Evolutionary conservation across 2,329 filamentous ascomycete species (phyloP).

Genomic region (Periglandula ipomoeae): DNA sequence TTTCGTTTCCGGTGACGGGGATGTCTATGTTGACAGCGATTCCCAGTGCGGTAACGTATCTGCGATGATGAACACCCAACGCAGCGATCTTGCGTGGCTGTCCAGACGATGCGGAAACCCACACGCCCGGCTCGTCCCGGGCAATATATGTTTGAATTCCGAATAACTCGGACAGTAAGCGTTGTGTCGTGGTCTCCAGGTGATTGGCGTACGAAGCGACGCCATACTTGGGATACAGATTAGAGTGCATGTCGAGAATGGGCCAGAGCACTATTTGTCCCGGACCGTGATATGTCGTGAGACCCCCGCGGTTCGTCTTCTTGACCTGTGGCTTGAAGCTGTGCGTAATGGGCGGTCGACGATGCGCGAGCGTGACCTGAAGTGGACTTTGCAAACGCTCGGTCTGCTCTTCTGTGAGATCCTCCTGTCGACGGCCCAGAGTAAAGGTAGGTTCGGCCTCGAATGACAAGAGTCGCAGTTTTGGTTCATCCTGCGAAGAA

Average conservation of each 20-base stretch:
- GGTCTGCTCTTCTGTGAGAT: constrained; percentile 37
- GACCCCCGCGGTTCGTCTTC: constrained; percentile 71
- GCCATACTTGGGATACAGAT: constrained; percentile 46
- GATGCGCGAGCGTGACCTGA: constrained; percentile 16
- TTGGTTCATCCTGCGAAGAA: constrained; percentile 34
- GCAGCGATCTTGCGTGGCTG: constrained; percentile 69
- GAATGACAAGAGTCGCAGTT: constrained; percentile 70
- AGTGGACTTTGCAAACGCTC: constrained; percentile 34
- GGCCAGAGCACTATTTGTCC: constrained; percentile 92
- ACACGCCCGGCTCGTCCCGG: constrained; percentile 78
- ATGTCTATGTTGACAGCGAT: constrained; percentile 70
- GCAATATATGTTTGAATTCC: constrained; percentile 48
- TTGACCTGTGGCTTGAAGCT: constrained; percentile 49
- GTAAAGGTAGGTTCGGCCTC: constrained; percentile 79
- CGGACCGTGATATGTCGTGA: constrained; percentile 91
- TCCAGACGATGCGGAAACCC: constrained; percentile 39
- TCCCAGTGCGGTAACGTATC: constrained; percentile 77
- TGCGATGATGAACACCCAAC: constrained; percentile 80
- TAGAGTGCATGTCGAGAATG: constrained; percentile 66
- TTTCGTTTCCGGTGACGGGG: constrained; percentile 33
- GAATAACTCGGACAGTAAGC: constrained; percentile 46
- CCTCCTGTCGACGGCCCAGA: constrained; percentile 69
- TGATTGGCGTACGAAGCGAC: constrained; percentile 70
- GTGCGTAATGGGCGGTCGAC: constrained; percentile 19
- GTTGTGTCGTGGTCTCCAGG: constrained; percentile 68